Conservation (phyloP, 768 basidiomycete genomes). For the Gymnopilus dilepis region DNA sequence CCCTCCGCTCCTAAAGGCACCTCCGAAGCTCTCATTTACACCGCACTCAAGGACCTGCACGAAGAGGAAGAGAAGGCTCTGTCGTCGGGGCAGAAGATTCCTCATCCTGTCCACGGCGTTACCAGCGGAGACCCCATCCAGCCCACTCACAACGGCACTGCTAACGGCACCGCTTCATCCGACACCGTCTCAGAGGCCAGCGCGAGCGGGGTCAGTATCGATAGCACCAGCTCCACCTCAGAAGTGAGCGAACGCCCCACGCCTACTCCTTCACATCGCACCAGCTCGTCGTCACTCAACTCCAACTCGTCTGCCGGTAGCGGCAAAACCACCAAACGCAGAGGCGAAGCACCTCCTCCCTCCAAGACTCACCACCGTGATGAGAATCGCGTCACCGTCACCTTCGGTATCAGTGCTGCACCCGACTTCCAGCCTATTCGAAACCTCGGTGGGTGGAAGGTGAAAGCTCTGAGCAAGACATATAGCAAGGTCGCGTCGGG, state of each 20-base stretch:
- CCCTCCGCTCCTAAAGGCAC: slow-evolving; percentile 58
- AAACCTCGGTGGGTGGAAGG: slow-evolving; percentile 53
- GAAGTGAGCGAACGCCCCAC: neutral
- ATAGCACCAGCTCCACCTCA: neutral
- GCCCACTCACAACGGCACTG: neutral
- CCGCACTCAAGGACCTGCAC: slow-evolving; percentile 48
- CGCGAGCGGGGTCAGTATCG: slow-evolving; percentile 6
- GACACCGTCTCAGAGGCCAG: slow-evolving; percentile 5
- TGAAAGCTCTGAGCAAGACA: slow-evolving; percentile 47
- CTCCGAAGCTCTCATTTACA: slow-evolving; percentile 56
- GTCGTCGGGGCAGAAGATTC: slow-evolving; percentile 16
- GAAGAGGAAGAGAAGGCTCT: slow-evolving; percentile 32
- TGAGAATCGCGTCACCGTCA: slow-evolving; percentile 39
- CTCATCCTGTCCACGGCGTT: slow-evolving; percentile 23
- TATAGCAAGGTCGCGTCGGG: slow-evolving; percentile 45
- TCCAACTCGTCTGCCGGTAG: neutral
- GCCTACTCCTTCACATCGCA: neutral
- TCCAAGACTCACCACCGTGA: slow-evolving; percentile 19
- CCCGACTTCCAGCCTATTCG: slow-evolving; percentile 42
- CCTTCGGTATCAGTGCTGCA: slow-evolving; percentile 55
- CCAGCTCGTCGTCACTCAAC: neutral
- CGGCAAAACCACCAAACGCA: neutral
- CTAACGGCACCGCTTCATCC: neutral
- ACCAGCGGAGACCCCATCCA: slow-evolving; percentile 11
- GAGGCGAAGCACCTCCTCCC: neutral